Conservation (phyloP, 1,284 basidiomycete genomes). For the Irpex sp. region DNA sequence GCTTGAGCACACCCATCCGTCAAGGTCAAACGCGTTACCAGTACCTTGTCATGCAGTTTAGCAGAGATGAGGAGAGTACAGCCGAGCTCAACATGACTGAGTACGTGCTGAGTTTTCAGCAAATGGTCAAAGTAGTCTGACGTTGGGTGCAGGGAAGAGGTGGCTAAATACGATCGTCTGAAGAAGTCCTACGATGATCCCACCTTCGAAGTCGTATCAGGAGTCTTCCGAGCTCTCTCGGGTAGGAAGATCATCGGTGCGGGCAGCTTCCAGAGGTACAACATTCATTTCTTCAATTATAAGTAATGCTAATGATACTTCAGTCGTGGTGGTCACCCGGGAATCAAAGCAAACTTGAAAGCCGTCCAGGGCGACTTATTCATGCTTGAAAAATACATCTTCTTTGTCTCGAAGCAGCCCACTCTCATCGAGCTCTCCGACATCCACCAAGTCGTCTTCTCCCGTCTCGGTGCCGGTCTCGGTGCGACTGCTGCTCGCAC, state of each 20-base stretch:
- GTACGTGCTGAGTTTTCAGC: conserved; percentile 41
- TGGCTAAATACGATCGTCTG: conserved; percentile 76
- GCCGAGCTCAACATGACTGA: conserved; percentile 93
- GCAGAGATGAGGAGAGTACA: conserved; percentile 94
- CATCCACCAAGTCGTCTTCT: conserved; percentile 91
- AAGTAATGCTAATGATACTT: background rate
- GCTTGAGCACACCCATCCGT: conserved; percentile 88
- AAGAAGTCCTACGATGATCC: conserved; percentile 92
- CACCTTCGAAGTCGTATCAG: conserved; percentile 94
- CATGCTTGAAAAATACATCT: conserved; percentile 96
- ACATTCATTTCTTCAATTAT: background rate
- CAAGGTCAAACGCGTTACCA: conserved; percentile 99
- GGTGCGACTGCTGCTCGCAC: conserved; percentile 83
- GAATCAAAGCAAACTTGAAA: conserved; percentile 96
- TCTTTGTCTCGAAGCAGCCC: conserved; percentile 98
- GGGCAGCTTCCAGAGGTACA: conserved; percentile 80
- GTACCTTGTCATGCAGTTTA: conserved; percentile 97
- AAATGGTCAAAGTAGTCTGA: background rate
- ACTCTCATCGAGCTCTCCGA: conserved; percentile 90
- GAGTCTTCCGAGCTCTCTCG: conserved; percentile 89
- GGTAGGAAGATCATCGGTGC: conserved; percentile 89
- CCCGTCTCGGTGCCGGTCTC: conserved; percentile 90
- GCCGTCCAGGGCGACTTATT: conserved; percentile 97
- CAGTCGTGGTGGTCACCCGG: conserved; percentile 73
- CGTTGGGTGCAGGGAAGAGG: conserved; percentile 51